Evolutionary conservation across 2,329 filamentous ascomycete genomes (phyloP).

Genomic region (Fusarium buxicola): DNA sequence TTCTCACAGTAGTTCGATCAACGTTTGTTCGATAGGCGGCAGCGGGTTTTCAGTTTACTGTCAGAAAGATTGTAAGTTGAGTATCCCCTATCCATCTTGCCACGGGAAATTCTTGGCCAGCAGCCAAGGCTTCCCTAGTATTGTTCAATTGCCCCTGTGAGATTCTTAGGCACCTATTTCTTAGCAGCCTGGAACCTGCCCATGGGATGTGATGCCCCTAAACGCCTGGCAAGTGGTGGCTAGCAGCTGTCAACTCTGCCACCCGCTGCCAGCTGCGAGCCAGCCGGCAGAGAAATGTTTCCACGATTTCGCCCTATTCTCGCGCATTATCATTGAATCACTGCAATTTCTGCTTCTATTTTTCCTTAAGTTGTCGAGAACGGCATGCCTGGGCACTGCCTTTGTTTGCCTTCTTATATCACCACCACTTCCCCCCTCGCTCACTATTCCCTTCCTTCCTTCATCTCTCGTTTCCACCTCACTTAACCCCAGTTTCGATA

Average conservation of each 20-base stretch:
- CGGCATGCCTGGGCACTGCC: constrained; percentile 3
- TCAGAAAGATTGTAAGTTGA: constrained; percentile 16
- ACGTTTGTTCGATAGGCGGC: constrained; percentile 16
- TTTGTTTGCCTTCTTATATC: constrained; percentile 32
- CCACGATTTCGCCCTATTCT: constrained; percentile 3
- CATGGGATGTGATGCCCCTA: background rate
- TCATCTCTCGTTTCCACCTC: constrained; percentile 24
- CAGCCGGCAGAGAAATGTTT: constrained; percentile 21
- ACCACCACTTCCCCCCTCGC: constrained; percentile 3
- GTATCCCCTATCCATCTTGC: background rate
- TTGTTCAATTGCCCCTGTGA: background rate
- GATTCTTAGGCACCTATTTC: background rate
- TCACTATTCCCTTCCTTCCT: constrained; percentile 23
- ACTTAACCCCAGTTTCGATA: constrained; percentile 23
- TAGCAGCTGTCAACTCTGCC: constrained; percentile 19
- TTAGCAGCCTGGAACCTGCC: background rate
- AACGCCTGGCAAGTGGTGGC: background rate
- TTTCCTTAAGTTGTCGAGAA: background rate
- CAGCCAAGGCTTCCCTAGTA: background rate
- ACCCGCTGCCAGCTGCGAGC: constrained; percentile 24
- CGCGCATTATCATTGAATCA: constrained; percentile 34
- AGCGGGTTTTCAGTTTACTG: background rate
- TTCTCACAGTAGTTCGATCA: background rate
- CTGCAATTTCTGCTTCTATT: constrained; percentile 6
- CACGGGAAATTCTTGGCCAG: background rate